These are phyloP conservation scores for Dianthus caryophyllus DNA, from an alignment of 148 eudicot species.

Conservation along the genomic window DNA sequence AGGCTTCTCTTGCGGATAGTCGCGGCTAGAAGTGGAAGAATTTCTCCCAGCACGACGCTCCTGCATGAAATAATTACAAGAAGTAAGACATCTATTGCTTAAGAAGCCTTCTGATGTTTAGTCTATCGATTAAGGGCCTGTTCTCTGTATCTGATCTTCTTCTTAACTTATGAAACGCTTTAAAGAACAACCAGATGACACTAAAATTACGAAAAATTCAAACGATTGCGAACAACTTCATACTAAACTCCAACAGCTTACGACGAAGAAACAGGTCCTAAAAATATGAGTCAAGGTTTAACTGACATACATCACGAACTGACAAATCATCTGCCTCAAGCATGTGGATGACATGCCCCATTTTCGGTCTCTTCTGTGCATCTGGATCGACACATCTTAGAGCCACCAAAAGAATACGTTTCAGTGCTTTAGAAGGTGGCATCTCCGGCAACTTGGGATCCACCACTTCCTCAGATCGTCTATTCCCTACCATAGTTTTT, in stretches of 20 bases:
- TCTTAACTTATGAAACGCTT: too few relatives aligned
- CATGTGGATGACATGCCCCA: slow-evolving; percentile 93
- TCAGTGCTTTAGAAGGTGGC: slow-evolving; percentile 73
- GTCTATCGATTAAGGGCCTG: not conserved
- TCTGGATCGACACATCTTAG: slow-evolving; percentile 83
- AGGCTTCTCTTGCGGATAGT: slow-evolving; percentile 34
- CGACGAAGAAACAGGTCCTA: too few relatives aligned
- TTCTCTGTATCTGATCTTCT: too few relatives aligned
- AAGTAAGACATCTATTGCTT: not conserved
- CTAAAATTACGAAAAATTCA: too few relatives aligned
- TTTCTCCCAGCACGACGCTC: slow-evolving; percentile 57
- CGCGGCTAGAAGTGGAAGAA: slow-evolving; percentile 39
- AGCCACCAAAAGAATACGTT: slow-evolving; percentile 69
- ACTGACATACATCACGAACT: slow-evolving; percentile 52
- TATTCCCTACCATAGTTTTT: slow-evolving; percentile 69
- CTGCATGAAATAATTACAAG: slow-evolving; percentile 31
- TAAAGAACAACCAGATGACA: too few relatives aligned
- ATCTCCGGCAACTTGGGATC: slow-evolving; percentile 72
- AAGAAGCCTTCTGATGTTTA: not conserved
- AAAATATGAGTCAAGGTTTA: not conserved
- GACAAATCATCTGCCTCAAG: slow-evolving; percentile 81
- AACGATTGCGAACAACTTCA: too few relatives aligned
- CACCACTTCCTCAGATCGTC: slow-evolving; percentile 79
- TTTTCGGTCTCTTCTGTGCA: slow-evolving; percentile 79
- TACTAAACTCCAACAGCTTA: too few relatives aligned